Percentiles rank a stretch among this genome's conserved stretches.
These are phyloP conservation scores for Suillus decipiens DNA, from an alignment of 768 basidiomycete genomes.

Conservation along the genomic window DNA sequence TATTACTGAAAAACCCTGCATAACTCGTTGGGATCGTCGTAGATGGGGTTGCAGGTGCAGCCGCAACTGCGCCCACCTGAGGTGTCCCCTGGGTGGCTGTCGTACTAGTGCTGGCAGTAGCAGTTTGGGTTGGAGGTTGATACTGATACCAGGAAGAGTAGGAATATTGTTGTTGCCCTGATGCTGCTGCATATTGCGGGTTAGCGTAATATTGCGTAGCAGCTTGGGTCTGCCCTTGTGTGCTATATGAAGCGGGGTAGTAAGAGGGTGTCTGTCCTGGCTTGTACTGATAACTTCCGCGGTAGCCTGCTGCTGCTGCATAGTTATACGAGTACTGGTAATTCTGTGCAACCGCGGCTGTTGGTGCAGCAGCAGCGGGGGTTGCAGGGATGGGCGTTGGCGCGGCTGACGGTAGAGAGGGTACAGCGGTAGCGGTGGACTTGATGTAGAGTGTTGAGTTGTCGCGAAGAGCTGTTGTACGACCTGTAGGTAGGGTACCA, in stretches of 20 bases:
- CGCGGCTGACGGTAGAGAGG: slow-evolving; percentile 34
- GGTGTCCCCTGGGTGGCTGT: slow-evolving; percentile 45
- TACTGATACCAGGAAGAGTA: slow-evolving; percentile 48
- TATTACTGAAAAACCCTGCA: slow-evolving; percentile 40
- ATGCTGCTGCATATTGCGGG: slow-evolving; percentile 34
- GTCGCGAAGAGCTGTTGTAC: slow-evolving; percentile 66
- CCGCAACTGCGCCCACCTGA: slow-evolving; percentile 33
- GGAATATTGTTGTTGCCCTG: slow-evolving; percentile 42
- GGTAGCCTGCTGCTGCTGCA: slow-evolving; percentile 32
- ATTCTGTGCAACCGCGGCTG: slow-evolving; percentile 29
- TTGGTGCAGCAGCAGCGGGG: slow-evolving; percentile 23
- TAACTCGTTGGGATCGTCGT: slow-evolving; percentile 39
- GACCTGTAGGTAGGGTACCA: slow-evolving; percentile 65
- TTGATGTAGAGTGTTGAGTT: slow-evolving; percentile 73
- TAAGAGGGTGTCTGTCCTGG: slow-evolving; percentile 38
- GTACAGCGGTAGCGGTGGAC: slow-evolving; percentile 39
- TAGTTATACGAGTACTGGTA: slow-evolving; percentile 41
- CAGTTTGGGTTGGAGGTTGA: slow-evolving; percentile 33
- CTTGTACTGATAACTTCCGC: slow-evolving; percentile 39
- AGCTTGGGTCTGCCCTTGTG: slow-evolving; percentile 29
- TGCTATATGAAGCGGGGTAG: slow-evolving; percentile 31
- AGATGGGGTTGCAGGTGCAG: slow-evolving; percentile 29
- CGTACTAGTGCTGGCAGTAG: slow-evolving; percentile 23
- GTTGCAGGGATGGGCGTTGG: slow-evolving; percentile 35
- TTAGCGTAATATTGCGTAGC: slow-evolving; percentile 38